A percentile compares a stretch with the other conserved stretches of the same genome.
Conservation (phyloP, 352 stramenopile genomes). For the Saprolegnia parasitica region DNA sequence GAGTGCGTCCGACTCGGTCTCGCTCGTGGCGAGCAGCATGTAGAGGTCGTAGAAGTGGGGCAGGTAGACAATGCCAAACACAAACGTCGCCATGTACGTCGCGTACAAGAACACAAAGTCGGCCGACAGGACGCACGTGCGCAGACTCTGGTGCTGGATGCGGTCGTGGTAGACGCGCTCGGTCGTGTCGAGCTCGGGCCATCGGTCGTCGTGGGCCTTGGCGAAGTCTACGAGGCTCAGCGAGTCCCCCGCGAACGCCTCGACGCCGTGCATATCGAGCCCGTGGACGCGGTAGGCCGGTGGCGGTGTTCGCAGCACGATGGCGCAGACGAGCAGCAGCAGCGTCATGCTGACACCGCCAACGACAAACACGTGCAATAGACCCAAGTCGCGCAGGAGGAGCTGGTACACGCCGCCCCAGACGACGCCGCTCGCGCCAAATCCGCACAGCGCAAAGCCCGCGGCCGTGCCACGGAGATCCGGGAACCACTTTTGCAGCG, state of each 20-base stretch:
- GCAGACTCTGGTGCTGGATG: neutral
- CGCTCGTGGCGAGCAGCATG: conserved; percentile 47
- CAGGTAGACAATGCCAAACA: conserved; percentile 60
- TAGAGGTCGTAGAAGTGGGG: conserved; percentile 56
- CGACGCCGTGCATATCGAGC: conserved; percentile 52
- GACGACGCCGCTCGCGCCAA: conserved; percentile 46
- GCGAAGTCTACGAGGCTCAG: neutral
- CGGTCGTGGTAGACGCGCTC: conserved; percentile 14
- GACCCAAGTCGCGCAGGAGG: conserved; percentile 38
- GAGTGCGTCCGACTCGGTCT: conserved; percentile 33
- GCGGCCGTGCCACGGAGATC: conserved; percentile 60
- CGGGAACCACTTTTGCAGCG: conserved; percentile 68
- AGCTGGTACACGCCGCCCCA: conserved; percentile 51
- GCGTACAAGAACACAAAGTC: conserved; percentile 10
- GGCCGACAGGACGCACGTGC: neutral
- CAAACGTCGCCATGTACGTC: conserved; percentile 46
- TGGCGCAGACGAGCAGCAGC: conserved; percentile 38
- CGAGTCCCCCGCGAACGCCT: neutral
- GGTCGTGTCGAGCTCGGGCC: neutral
- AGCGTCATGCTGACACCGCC: conserved; percentile 38
- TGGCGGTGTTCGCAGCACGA: conserved; percentile 46
- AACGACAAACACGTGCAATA: conserved; percentile 44
- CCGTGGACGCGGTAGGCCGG: conserved; percentile 40
- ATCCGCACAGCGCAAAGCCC: conserved; percentile 51
- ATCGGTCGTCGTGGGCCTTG: neutral